Conservation (phyloP, 768 basidiomycete species). For the Galerina marginata region DNA sequence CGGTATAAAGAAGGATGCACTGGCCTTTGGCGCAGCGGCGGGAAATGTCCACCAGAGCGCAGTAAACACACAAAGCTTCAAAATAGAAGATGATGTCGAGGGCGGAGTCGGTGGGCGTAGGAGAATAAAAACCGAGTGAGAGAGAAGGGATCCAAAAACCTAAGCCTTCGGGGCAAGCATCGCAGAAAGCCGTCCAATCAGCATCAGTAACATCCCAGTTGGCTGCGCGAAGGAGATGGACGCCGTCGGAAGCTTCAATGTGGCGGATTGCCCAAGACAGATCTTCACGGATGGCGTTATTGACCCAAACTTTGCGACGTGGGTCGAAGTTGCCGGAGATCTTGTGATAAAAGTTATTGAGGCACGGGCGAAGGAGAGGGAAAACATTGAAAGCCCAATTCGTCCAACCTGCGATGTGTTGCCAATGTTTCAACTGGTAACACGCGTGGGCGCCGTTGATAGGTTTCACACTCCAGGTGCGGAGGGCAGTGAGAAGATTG, state of each 20-base stretch:
- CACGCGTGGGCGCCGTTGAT: conserved; percentile 33
- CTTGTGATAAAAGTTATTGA: conserved; percentile 33
- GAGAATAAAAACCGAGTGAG: too few relatives aligned
- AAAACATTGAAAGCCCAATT: conserved; percentile 41
- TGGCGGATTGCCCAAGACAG: conserved; percentile 1
- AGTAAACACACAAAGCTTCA: conserved; percentile 30
- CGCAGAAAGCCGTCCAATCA: conserved; percentile 5
- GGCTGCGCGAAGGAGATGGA: not conserved
- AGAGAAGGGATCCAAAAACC: conserved; percentile 30
- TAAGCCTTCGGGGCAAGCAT: conserved; percentile 11
- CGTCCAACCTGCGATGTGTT: conserved; percentile 31
- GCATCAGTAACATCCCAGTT: conserved; percentile 12
- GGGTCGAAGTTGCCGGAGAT: conserved; percentile 27
- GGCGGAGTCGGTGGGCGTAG: too few relatives aligned
- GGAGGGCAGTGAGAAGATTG: conserved; percentile 5
- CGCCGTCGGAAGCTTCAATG: not conserved
- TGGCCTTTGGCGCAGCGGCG: too few relatives aligned
- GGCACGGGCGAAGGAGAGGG: conserved; percentile 30
- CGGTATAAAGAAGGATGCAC: conserved; percentile 27
- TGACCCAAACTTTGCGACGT: conserved; percentile 30
- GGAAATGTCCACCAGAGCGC: conserved; percentile 12
- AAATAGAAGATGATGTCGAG: conserved; percentile 38
- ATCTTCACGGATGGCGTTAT: conserved; percentile 19
- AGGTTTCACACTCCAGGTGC: not conserved
- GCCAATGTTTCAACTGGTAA: conserved; percentile 23